A percentile compares a stretch with the other conserved stretches of the same genome.
These are phyloP conservation scores for Fagopyrum esculentum DNA, from an alignment of 148 eudicot species.

Conservation along the genomic window DNA sequence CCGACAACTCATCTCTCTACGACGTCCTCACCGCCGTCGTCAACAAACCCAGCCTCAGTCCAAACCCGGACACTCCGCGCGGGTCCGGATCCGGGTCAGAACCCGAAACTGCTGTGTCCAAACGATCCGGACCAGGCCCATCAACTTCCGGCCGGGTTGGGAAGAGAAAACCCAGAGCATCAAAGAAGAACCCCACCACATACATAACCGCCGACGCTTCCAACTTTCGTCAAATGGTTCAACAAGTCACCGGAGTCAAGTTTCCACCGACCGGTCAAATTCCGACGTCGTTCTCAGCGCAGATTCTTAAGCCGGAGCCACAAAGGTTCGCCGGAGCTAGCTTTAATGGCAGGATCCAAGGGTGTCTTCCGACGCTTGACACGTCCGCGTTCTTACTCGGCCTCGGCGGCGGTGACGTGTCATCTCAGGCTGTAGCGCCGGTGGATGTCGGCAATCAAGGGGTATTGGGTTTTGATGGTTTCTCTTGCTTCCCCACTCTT, in stretches of 20 bases:
- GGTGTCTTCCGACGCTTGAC: slow-evolving; percentile 66
- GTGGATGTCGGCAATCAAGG: slow-evolving; percentile 19
- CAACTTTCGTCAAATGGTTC: slow-evolving; percentile 83
- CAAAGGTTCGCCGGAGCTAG: slow-evolving; percentile 20
- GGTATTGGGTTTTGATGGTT: slow-evolving; percentile 43
- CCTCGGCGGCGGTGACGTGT: slow-evolving; percentile 16
- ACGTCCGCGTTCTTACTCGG: slow-evolving; percentile 67
- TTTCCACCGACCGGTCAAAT: slow-evolving; percentile 21
- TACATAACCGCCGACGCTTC: slow-evolving; percentile 69
- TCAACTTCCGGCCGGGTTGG: slow-evolving; percentile 22
- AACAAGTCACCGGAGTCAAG: slow-evolving; percentile 75
- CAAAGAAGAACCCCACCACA: slow-evolving; percentile 64
- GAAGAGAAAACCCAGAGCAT: slow-evolving; percentile 65
- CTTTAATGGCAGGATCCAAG: slow-evolving; percentile 23
- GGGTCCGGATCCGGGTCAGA: slow-evolving; percentile 13
- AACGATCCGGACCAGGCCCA: slow-evolving; percentile 11
- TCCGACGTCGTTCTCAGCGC: slow-evolving; percentile 3
- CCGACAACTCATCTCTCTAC: not conserved
- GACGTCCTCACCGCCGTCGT: not conserved
- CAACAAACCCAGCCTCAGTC: not conserved
- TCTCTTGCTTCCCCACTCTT: slow-evolving; percentile 65
- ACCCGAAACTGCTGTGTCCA: slow-evolving; percentile 21
- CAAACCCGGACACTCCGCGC: not conserved
- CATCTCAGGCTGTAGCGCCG: not conserved
- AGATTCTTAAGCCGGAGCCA: slow-evolving; percentile 63